Evolutionary conservation across 1,284 basidiomycete species (phyloP), one percentile per base, ranked within the genome.

Genomic region (Hypsizygus ulmarius): DNA sequence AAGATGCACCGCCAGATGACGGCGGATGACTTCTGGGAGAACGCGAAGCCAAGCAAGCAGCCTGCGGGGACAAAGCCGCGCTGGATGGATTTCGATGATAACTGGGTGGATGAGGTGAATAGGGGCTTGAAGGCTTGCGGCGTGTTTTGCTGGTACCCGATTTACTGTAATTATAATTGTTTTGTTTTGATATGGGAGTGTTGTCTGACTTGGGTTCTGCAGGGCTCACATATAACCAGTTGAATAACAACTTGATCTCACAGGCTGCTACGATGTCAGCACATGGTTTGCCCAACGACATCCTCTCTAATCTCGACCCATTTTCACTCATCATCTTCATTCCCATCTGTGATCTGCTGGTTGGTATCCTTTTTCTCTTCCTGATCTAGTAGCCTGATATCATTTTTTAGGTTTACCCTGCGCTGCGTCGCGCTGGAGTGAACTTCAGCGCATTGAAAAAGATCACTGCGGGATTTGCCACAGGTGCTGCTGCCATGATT

Each of bases 71-170:
- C 67, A 25, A 70, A 69, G 36, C 86, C 85, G 0, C 28, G 37
- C 1, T 88, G 85, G 86, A 88, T 88, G 84, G 81, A 69, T 3
- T 87, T 80, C 62, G 84, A 90, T 57, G 87, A 90, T 59, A 61
- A 73, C 33, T 92, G 84, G 82, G 89, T 95, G 11, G 88, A 92
- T 46, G 92, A 95, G 63, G 82, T 94, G 43, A 74, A 77, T 48
- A 79, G 90, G 59, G 90, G 88, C 1, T 68, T 93, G 67, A 90
- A 90, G 65, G 93, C 93, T 7, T 95, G 92, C 68, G 67, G 71
- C 35, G 90, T 95, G 48, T 94, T 95, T 69, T 62, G 76, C 38
- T 92, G 86, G 78, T 90, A 64, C 67, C 87, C 87, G 0, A 67
- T 88, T 32, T 88, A 80, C 60, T 87, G 85, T 86, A 51, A 37